These are phyloP conservation scores for Venustampulla echinocandica DNA, from an alignment of 495 filamentous ascomycete genomes.

Conservation along the genomic window DNA sequence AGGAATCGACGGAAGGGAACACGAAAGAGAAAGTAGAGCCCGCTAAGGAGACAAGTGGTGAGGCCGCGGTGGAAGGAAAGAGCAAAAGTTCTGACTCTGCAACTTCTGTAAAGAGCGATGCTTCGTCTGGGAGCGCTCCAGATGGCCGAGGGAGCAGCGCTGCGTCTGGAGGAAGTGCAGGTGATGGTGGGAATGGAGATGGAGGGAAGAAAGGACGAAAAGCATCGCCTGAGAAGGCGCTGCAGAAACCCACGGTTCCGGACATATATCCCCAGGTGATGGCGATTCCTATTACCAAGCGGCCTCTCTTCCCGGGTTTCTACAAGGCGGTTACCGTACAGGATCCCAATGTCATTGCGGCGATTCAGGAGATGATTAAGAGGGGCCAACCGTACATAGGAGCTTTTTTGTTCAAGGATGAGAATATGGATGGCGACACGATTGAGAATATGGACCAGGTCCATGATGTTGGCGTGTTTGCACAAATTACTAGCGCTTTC, in stretches of 20 bases:
- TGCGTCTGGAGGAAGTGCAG: constrained; percentile 34
- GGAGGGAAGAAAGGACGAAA: constrained; percentile 54
- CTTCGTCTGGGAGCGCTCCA: no score
- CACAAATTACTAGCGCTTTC: constrained; percentile 92
- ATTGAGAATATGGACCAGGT: constrained; percentile 85
- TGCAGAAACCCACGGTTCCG: constrained; percentile 81
- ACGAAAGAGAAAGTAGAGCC: constrained; percentile 42
- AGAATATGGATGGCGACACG: constrained; percentile 81
- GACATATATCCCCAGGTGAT: constrained; percentile 97
- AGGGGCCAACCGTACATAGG: constrained; percentile 97
- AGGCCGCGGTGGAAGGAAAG: constrained; percentile 28
- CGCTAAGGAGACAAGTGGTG: constrained; percentile 36
- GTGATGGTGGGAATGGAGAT: constrained; percentile 37
- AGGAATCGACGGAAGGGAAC: constrained; percentile 33
- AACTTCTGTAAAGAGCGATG: constrained; percentile 12
- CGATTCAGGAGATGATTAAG: constrained; percentile 94
- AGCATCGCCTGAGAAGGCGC: constrained; percentile 54
- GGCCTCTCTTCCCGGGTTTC: constrained; percentile 93
- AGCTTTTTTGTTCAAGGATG: constrained; percentile 94
- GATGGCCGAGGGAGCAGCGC: constrained; percentile 24
- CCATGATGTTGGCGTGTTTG: constrained; percentile 92
- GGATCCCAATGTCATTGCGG: constrained; percentile 77
- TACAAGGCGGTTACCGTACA: constrained; percentile 97
- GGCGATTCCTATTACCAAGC: constrained; percentile 94
- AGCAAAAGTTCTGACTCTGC: constrained; percentile 19